phyloP scores from a whole-genome alignment of 2,329 filamentous ascomycete species.

The Botrytis fabae region DNA sequence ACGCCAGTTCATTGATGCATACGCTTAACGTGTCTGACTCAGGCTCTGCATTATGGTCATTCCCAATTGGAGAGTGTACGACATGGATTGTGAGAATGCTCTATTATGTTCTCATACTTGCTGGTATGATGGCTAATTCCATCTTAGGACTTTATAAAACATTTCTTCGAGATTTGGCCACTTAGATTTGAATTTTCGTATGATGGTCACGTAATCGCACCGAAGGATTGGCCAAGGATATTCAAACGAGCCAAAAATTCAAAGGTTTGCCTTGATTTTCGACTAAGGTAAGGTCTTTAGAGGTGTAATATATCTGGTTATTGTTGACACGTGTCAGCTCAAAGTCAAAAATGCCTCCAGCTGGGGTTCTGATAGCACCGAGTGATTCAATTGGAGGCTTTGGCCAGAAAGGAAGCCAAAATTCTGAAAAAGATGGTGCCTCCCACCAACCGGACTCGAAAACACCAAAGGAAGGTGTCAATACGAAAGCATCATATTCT shows the following conservation, averaged over 20 bases:
- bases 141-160: slow-evolving; percentile 6
- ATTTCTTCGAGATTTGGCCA: slow-evolving; percentile 20
- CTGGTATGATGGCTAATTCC: background rate
- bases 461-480: background rate
- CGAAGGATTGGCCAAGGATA: slow-evolving; percentile 15
- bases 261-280: background rate
- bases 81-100: slow-evolving; percentile 10
- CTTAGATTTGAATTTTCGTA: background rate
- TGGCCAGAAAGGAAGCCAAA: background rate
- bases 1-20: background rate
- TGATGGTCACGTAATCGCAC: background rate
- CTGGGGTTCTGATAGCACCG: background rate
- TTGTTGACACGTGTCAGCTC: background rate
- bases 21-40: background rate
- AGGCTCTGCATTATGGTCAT: slow-evolving; percentile 3
- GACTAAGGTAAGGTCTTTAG: background rate
- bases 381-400: background rate
- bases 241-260: background rate
- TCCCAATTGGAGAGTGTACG: slow-evolving; percentile 3
- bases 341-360: background rate
- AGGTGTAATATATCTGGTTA: background rate
- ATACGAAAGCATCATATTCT: background rate
- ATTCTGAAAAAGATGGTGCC: background rate
- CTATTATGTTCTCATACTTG: background rate
- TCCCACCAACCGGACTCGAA: background rate